Evolutionary conservation across 441 rosid species (phyloP), one percentile per base, ranked within the genome.

Genomic region (Pelargonium citronellum): DNA sequence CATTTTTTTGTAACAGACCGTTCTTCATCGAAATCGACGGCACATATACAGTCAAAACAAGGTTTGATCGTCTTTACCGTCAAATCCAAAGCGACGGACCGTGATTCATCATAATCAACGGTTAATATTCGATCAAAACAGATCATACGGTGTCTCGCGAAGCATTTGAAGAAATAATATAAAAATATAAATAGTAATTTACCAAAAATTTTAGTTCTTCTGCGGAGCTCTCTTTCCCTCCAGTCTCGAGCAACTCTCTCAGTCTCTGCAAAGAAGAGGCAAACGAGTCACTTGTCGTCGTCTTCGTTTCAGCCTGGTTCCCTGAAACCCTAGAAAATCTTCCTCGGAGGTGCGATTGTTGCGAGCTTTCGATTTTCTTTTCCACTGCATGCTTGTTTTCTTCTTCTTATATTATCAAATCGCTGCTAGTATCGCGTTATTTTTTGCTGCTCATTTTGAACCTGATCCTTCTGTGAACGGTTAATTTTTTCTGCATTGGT

Each of bases 371-470:
- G 41, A 37, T 37, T 20, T 62, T 27, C 4, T 15, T 27, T 62
- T 62, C 65, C 5, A 10, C 13, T 62, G 65, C 41, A 27, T 62
- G 65, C 41, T 13, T 62, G 65, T 37, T 13, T 62, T 62, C 41
- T 24, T 62, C 61, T 62, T 12, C 41, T 41, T 7, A 7, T 8
- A 1, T 12, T 1, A 12, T 62, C 41, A 27, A 16, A 24, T 62
- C 65, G 16, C 9, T 62, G 65, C 16, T 62, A 22, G 39, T 27
- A 62, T 24, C 17, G 7, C 41, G 30, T 24, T 6, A 9, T 7
- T 60, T 20, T 60, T 58, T 24, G 64, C 65, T 24, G 65, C 65
- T 62, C 65, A 62, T 62, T 62, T 62, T 62, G 41, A 12, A 24
- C 7, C 24, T 24, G 65, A 24, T 37, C 65, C n/a, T 62, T 41